Conservation (phyloP, 805 yeast genomes). For the Ogataea corticis region DNA sequence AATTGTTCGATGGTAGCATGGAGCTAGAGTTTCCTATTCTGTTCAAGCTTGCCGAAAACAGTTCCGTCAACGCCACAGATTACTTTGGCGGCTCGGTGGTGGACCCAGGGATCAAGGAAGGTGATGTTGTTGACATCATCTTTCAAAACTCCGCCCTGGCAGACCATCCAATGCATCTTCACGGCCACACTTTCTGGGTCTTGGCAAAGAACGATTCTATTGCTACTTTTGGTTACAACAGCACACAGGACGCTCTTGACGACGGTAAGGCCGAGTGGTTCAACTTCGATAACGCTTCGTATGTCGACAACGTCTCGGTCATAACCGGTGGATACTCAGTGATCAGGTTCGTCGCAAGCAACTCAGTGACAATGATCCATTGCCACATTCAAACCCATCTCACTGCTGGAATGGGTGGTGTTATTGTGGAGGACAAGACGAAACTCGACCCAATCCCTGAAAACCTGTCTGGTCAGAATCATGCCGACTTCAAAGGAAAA, state of each 20-base stretch:
- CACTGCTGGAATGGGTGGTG: conserved; percentile 1
- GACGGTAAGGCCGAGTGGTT: neutral
- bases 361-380: neutral
- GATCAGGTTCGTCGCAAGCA: neutral
- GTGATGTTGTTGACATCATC: neutral
- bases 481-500: neutral
- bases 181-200: neutral
- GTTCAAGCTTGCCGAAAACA: neutral
- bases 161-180: neutral
- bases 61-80: neutral
- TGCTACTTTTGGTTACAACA: neutral
- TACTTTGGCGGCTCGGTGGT: neutral
- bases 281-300: neutral
- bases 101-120: neutral
- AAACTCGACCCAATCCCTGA: neutral
- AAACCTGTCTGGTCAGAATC: neutral
- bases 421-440: neutral
- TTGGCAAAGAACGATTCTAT: neutral
- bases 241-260: neutral
- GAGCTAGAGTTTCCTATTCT: neutral
- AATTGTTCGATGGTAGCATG: neutral
- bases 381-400: conserved; percentile 1
- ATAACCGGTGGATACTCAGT: neutral
- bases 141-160: neutral
- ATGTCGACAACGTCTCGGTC: neutral